Conservation (phyloP, 768 basidiomycete genomes). For the Phaffia tasmanica region DNA sequence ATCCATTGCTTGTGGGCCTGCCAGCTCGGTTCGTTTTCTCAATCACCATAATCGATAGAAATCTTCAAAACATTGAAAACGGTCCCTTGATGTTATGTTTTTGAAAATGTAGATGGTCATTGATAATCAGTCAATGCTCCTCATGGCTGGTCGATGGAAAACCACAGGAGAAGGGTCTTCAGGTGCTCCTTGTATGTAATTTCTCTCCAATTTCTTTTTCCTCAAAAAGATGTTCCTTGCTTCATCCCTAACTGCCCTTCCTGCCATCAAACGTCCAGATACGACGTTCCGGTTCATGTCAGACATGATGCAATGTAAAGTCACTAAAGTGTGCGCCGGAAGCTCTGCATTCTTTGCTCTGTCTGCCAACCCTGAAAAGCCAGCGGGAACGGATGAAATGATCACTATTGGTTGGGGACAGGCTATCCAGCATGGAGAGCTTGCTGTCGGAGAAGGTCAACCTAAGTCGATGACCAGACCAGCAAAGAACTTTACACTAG, state of each 20-base stretch:
- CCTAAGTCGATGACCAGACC: conserved; percentile 54
- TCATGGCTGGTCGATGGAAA: conserved; percentile 61
- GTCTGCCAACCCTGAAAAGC: conserved; percentile 56
- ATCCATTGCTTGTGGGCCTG: conserved; percentile 63
- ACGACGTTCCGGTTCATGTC: conserved; percentile 53
- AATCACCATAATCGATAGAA: not conserved
- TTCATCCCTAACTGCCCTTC: conserved; percentile 81
- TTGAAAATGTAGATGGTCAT: conserved; percentile 9
- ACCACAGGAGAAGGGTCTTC: conserved; percentile 70
- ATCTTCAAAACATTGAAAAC: not conserved
- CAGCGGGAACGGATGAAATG: conserved; percentile 42
- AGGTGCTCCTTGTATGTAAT: conserved; percentile 30
- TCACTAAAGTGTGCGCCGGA: conserved; percentile 56
- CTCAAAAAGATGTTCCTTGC: conserved; percentile 9
- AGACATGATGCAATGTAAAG: conserved; percentile 74
- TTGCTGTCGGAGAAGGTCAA: conserved; percentile 30
- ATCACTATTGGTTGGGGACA: conserved; percentile 56
- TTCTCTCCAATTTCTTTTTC: not conserved
- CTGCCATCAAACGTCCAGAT: conserved; percentile 48
- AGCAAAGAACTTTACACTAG: conserved; percentile 50
- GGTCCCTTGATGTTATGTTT: not conserved
- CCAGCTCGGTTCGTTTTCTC: conserved; percentile 41
- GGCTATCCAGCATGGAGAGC: conserved; percentile 31
- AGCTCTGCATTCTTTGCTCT: conserved; percentile 82
- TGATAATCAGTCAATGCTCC: conserved; percentile 19